Percentiles rank a stretch among this genome's conserved stretches.
Evolutionary conservation across 345 rosid species (phyloP).

Genomic region (Eucalyptus polyanthemos): DNA sequence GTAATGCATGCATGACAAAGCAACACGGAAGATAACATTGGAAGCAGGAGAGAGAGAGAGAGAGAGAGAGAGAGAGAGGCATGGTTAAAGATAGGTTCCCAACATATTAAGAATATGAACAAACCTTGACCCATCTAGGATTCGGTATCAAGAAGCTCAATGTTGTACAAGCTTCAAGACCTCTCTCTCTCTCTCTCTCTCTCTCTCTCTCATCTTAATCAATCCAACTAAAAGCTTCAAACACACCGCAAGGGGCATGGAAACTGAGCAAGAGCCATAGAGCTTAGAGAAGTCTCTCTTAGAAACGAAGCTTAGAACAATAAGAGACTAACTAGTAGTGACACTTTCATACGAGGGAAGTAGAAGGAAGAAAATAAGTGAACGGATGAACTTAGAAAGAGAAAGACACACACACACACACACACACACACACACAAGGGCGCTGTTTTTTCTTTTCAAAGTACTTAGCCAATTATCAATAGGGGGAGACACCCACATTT

Average conservation of each 20-base stretch:
- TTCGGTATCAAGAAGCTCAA: not conserved
- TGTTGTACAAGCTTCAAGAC: not conserved
- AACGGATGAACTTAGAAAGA: not conserved
- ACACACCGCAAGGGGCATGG: not conserved
- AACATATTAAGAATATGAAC: not conserved
- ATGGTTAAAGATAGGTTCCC: not conserved
- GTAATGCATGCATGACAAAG: not conserved
- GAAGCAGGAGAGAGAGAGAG: not conserved
- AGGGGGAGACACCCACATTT: slow-evolving; percentile 65
- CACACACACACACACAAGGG: not conserved
- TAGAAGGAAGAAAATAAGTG: not conserved
- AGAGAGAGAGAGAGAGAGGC: not conserved
- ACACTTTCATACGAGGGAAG: not conserved
- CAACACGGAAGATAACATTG: not conserved
- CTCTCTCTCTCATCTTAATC: not conserved
- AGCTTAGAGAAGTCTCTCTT: not conserved
- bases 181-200: not conserved
- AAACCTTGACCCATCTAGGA: not conserved
- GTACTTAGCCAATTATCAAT: slow-evolving; percentile 5
- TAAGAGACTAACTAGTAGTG: not conserved
- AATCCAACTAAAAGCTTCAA: not conserved
- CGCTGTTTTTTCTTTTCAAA: not conserved
- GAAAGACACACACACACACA: not conserved
- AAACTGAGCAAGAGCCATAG: not conserved
- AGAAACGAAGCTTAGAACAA: not conserved